Percentiles rank a stretch among this genome's conserved stretches.
These are phyloP conservation scores for Sungouiozyma intestinalis DNA, from an alignment of 805 yeast genomes.

Conservation along the genomic window DNA sequence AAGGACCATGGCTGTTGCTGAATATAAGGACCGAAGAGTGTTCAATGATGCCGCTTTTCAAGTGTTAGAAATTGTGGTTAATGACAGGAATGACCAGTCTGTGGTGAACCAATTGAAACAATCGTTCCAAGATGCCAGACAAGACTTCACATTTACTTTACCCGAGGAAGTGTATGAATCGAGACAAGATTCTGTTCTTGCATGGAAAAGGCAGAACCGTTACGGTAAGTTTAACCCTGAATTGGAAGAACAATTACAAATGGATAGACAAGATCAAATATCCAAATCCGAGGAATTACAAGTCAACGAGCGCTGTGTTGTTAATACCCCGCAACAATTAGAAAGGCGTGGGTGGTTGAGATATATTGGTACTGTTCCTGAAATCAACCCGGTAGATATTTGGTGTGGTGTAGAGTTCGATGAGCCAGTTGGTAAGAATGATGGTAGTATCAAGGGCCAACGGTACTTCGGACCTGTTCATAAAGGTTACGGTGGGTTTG, in stretches of 20 bases:
- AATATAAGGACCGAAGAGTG: neutral
- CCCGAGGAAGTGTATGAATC: constrained; percentile 36
- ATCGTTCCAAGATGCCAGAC: constrained; percentile 1
- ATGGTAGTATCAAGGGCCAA: constrained; percentile 59
- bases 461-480: constrained; percentile 47
- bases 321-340: constrained; percentile 14
- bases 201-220: constrained; percentile 62
- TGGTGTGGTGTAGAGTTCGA: constrained; percentile 88
- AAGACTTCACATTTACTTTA: constrained; percentile 7
- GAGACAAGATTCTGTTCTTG: constrained; percentile 51
- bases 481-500: constrained; percentile 62
- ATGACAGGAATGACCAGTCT: constrained; percentile 45
- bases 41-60: neutral
- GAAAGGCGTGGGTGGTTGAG: constrained; percentile 58
- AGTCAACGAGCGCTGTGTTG: constrained; percentile 46
- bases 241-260: constrained; percentile 26
- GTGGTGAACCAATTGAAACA: constrained; percentile 33
- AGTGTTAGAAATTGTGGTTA: constrained; percentile 33
- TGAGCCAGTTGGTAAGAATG: constrained; percentile 78
- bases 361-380: constrained; percentile 59
- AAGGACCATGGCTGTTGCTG: neutral
- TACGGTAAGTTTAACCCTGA: constrained; percentile 66
- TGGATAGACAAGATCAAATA: constrained; percentile 18
- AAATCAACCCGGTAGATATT: constrained; percentile 35
- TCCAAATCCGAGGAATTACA: constrained; percentile 28